Evolutionary conservation across 345 rosid species (phyloP).

Genomic region (Aethionema arabicum): DNA sequence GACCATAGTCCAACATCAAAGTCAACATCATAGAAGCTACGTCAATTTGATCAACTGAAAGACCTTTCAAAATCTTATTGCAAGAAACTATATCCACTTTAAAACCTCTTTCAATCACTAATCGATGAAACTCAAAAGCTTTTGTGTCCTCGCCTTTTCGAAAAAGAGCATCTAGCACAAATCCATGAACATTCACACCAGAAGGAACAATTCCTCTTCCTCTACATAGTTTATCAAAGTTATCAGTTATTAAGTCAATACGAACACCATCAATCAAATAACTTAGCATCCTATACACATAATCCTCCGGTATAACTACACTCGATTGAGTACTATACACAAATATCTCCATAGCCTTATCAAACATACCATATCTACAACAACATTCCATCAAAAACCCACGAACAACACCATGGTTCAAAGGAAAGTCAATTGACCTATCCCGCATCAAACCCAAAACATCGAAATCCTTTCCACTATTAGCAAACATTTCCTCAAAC

Average conservation of each 20-base stretch:
- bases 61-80: constrained; percentile 45
- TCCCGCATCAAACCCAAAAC: constrained; percentile 23
- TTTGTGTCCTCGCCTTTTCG: constrained; percentile 38
- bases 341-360: constrained; percentile 33
- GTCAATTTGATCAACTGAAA: constrained; percentile 34
- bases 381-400: constrained; percentile 44
- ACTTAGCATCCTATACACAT: constrained; percentile 34
- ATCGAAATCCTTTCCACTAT: constrained; percentile 27
- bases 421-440: background rate
- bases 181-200: constrained; percentile 32
- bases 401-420: constrained; percentile 24
- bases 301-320: constrained; percentile 20
- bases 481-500: constrained; percentile 41
- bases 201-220: constrained; percentile 19
- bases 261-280: constrained; percentile 35
- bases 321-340: constrained; percentile 27
- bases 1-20: constrained; percentile 43
- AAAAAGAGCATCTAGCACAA: constrained; percentile 43
- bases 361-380: constrained; percentile 38
- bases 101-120: constrained; percentile 35
- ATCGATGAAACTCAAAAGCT: constrained; percentile 42
- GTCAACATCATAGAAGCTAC: constrained; percentile 38
- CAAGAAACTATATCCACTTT: constrained; percentile 42
- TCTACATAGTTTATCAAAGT: constrained; percentile 37
- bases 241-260: constrained; percentile 34